Evolutionary conservation across 768 basidiomycete genomes (phyloP).

Genomic region (Tulasnella calospora): DNA sequence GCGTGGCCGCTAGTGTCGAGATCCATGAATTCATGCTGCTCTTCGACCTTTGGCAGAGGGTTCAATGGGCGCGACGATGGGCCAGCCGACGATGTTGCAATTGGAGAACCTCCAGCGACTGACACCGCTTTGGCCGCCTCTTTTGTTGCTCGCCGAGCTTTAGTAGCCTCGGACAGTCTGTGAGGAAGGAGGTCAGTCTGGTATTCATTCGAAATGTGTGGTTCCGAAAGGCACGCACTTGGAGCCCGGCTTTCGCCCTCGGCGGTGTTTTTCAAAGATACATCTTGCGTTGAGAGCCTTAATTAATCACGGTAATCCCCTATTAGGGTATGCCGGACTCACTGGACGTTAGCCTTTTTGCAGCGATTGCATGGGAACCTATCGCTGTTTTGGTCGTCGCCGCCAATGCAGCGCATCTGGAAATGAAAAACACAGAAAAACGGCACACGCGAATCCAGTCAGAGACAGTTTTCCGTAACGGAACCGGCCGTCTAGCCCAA

Average conservation of each 20-base stretch:
- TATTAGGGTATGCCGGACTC: conserved; percentile 33
- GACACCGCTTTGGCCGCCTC: neutral
- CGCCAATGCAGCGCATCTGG: conserved; percentile 89
- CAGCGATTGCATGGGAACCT: conserved; percentile 77
- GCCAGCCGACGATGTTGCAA: neutral
- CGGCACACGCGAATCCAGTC: conserved; percentile 13
- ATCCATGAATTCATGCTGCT: neutral
- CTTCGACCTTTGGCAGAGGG: neutral
- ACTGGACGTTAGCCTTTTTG: conserved; percentile 74
- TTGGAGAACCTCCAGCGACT: neutral
- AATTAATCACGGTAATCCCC: neutral
- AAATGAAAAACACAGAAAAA: neutral
- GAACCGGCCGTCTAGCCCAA: conserved; percentile 21
- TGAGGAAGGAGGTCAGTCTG: neutral
- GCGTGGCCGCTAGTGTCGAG: neutral
- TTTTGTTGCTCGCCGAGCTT: neutral
- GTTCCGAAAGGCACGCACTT: conserved; percentile 49
- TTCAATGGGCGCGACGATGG: neutral
- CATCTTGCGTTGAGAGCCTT: conserved; percentile 46
- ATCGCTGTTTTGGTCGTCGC: conserved; percentile 58
- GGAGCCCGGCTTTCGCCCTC: conserved; percentile 86
- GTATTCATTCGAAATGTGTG: neutral
- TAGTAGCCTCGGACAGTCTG: neutral
- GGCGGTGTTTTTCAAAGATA: conserved; percentile 82
- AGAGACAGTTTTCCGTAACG: neutral